phyloP scores from a whole-genome alignment of 2,329 filamentous ascomycete species.

The Hirsutella thompsonii region DNA sequence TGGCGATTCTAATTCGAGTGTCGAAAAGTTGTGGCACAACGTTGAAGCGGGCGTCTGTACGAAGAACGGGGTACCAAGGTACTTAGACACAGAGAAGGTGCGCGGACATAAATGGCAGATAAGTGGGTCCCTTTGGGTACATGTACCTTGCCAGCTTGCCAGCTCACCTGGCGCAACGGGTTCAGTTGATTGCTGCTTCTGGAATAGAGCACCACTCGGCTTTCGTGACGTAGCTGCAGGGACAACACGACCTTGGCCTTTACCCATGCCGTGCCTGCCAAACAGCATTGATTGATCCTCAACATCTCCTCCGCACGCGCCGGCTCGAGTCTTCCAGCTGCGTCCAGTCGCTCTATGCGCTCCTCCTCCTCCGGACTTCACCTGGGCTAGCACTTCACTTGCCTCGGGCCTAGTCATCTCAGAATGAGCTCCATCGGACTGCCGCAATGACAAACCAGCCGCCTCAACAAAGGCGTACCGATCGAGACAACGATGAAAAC shows the following conservation, averaged over 20 bases:
- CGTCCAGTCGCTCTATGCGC: neutral
- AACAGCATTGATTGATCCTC: no score
- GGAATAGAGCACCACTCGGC: neutral
- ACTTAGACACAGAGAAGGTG: no score
- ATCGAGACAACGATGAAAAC: conserved; percentile 8
- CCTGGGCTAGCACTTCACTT: neutral
- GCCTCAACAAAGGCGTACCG: conserved; percentile 14
- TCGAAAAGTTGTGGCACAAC: neutral
- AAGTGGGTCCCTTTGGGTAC: no score
- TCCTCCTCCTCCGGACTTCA: neutral
- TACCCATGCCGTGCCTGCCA: no score
- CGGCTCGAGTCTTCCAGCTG: neutral
- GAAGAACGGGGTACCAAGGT: no score
- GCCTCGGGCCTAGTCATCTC: conserved; percentile 6
- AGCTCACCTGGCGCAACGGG: no score
- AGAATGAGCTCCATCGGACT: conserved; percentile 16
- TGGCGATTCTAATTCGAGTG: neutral
- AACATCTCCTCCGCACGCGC: neutral
- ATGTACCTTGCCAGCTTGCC: no score
- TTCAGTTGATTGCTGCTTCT: neutral
- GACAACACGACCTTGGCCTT: neutral
- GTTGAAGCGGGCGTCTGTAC: no score
- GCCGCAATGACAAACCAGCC: conserved; percentile 28
- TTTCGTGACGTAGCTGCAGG: neutral
- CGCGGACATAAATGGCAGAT: no score